A percentile compares a stretch with the other conserved stretches of the same genome.
phyloP scores from a whole-genome alignment of 345 rosid genomes.

The Odontarrhena argentea region DNA sequence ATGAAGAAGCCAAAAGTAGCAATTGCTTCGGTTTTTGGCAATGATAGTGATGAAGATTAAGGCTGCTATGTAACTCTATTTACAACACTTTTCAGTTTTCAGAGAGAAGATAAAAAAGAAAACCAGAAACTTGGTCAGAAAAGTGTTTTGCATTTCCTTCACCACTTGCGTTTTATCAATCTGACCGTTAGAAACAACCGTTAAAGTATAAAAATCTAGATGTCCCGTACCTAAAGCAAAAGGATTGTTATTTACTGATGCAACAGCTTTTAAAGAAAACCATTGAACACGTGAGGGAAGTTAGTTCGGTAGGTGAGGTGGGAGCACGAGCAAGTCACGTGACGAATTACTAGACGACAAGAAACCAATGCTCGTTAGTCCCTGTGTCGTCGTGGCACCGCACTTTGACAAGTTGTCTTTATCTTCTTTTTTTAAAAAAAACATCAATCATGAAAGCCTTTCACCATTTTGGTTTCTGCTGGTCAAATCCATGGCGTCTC shows the following conservation, averaged over 20 bases:
- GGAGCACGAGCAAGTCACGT: constrained; percentile 36
- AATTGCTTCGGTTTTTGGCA: constrained; percentile 71
- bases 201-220: neutral
- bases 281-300: constrained; percentile 38
- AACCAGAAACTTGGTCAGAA: neutral
- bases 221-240: neutral
- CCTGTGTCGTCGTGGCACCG: constrained; percentile 37
- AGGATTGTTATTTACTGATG: neutral
- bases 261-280: neutral
- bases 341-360: neutral
- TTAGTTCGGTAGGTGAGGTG: constrained; percentile 10
- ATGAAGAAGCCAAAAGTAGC: constrained; percentile 69
- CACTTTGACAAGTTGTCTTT: constrained; percentile 40
- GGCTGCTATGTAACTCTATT: neutral
- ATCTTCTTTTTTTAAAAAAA: constrained; percentile 2
- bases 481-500: constrained; percentile 41
- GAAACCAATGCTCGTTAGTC: neutral
- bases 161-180: too few species aligned
- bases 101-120: too few species aligned
- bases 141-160: neutral
- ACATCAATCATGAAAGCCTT: neutral
- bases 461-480: neutral
- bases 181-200: neutral
- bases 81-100: too few species aligned
- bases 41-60: constrained; percentile 80